phyloP scores from a whole-genome alignment of 2,329 filamentous ascomycete genomes.

The Xylariaceae sp. region DNA sequence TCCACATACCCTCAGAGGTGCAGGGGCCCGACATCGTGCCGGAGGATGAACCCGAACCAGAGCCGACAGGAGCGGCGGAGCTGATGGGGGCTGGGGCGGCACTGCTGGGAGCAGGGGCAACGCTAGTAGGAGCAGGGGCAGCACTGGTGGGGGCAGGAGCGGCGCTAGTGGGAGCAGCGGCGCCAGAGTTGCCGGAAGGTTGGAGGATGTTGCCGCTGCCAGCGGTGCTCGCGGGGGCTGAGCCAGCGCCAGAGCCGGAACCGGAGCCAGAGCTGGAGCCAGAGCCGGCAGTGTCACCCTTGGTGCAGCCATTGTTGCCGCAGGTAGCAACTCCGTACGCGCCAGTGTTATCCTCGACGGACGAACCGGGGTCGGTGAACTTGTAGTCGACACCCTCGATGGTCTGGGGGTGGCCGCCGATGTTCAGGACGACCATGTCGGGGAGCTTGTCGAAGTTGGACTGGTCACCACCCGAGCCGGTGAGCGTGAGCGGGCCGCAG shows the following conservation, averaged over 20 bases:
- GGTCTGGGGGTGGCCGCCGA: constrained; percentile 34
- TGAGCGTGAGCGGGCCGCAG: constrained; percentile 70
- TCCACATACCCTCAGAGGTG: constrained; percentile 45
- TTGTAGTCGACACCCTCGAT: constrained; percentile 48
- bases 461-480: constrained; percentile 44
- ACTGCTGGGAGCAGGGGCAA: constrained; percentile 16
- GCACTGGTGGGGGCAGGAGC: constrained; percentile 13
- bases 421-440: constrained; percentile 70
- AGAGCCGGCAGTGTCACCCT: constrained; percentile 26
- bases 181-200: constrained; percentile 11
- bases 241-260: constrained; percentile 19
- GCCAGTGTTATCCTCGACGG: constrained; percentile 45
- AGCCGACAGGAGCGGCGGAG: constrained; percentile 5
- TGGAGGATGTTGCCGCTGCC: constrained; percentile 24
- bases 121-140: constrained; percentile 15
- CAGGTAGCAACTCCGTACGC: constrained; percentile 32
- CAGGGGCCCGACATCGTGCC: constrained; percentile 38
- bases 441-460: constrained; percentile 59
- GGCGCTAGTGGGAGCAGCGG: background rate
- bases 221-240: constrained; percentile 16
- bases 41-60: constrained; percentile 18
- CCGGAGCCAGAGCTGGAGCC: constrained; percentile 13
- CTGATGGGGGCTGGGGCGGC: constrained; percentile 12
- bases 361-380: constrained; percentile 64
- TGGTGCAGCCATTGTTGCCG: constrained; percentile 18